Percentiles rank a stretch among this genome's conserved stretches.
Evolutionary conservation across 352 stramenopile species (phyloP).

Genomic region (Pythium phragmitis): DNA sequence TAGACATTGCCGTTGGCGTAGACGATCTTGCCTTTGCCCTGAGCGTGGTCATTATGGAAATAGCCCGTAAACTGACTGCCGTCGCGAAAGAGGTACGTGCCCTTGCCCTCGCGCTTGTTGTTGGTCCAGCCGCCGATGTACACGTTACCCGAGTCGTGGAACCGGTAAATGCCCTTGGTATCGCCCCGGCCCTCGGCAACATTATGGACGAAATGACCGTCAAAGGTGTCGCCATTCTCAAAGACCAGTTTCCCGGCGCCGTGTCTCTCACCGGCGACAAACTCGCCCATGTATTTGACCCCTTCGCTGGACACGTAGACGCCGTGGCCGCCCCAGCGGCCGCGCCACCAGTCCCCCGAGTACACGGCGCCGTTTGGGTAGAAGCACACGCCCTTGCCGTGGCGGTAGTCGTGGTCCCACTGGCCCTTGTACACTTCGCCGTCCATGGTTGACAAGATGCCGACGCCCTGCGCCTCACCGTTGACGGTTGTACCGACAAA

Average conservation of each 20-base stretch:
- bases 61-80: constrained; percentile 59
- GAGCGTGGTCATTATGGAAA: constrained; percentile 58
- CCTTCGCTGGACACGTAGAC: constrained; percentile 69
- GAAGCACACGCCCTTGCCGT: constrained; percentile 68
- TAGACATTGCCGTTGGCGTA: constrained; percentile 88
- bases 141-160: constrained; percentile 57
- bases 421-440: constrained; percentile 91
- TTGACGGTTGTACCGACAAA: constrained; percentile 68
- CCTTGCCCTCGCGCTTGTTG: constrained; percentile 75
- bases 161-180: constrained; percentile 66
- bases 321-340: constrained; percentile 51
- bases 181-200: constrained; percentile 44
- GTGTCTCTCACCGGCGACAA: constrained; percentile 55
- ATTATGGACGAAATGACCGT: constrained; percentile 61
- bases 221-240: constrained; percentile 76
- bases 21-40: constrained; percentile 76
- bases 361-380: constrained; percentile 79
- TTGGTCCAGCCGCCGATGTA: constrained; percentile 65
- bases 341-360: constrained; percentile 65
- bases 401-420: constrained; percentile 60
- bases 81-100: constrained; percentile 57
- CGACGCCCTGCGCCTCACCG: constrained; percentile 71
- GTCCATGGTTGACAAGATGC: constrained; percentile 68
- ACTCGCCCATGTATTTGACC: constrained; percentile 66
- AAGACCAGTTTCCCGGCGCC: constrained; percentile 72